Evolutionary conservation across 768 basidiomycete species (phyloP).

Genomic region (Boletus subparvulus): DNA sequence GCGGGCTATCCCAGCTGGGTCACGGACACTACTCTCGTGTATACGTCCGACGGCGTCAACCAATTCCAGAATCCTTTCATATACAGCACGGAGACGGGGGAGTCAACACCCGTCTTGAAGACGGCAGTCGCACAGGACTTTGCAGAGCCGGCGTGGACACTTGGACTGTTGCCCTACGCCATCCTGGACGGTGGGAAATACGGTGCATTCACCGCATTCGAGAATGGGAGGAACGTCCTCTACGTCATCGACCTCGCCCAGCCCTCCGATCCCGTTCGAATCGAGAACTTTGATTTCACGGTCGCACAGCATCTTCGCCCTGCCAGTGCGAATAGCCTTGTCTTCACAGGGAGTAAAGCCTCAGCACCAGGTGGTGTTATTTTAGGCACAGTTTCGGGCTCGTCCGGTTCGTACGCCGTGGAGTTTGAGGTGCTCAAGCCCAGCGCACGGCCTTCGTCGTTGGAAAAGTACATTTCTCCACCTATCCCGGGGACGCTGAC

Average conservation of each 20-base stretch:
- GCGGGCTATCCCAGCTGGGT: constrained; percentile 35
- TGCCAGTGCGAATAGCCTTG: background rate
- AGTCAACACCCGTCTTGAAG: constrained; percentile 28
- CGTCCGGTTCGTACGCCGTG: constrained; percentile 9
- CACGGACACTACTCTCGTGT: constrained; percentile 53
- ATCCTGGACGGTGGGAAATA: constrained; percentile 22
- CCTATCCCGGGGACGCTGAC: too few relatives aligned
- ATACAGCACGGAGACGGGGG: constrained; percentile 26
- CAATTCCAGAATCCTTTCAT: constrained; percentile 54
- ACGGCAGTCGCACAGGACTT: constrained; percentile 25
- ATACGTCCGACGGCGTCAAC: constrained; percentile 54
- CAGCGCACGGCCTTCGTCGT: constrained; percentile 9
- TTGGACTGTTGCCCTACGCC: constrained; percentile 20
- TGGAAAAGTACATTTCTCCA: too few relatives aligned
- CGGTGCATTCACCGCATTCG: constrained; percentile 33
- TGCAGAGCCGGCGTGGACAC: constrained; percentile 14
- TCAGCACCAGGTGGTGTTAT: constrained; percentile 10
- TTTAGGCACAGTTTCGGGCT: constrained; percentile 1
- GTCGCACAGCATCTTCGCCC: constrained; percentile 16
- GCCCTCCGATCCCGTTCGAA: background rate
- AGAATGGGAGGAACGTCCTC: constrained; percentile 31
- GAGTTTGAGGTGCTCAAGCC: constrained; percentile 6
- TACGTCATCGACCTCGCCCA: constrained; percentile 28
- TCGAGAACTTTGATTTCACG: constrained; percentile 5
- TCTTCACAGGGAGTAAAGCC: constrained; percentile 9